Evolutionary conservation across 164 flowering plant genomes (phyloP).

Genomic region (Amborella trichopoda): DNA sequence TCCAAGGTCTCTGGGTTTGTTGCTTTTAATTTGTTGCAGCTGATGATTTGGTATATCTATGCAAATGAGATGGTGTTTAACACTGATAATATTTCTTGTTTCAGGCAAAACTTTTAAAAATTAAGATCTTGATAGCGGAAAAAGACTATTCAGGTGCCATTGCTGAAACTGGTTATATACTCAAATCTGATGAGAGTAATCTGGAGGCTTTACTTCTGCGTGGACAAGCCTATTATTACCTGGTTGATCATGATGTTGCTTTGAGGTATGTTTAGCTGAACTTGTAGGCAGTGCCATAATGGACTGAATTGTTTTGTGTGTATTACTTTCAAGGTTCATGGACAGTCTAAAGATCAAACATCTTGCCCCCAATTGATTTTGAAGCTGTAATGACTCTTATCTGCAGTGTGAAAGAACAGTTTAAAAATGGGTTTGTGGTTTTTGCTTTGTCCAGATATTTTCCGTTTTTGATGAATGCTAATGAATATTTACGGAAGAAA

Average conservation of each 20-base stretch:
- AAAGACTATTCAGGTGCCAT: conserved; percentile 79
- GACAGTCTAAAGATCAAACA: no score
- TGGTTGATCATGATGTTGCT: conserved; percentile 97
- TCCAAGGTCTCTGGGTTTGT: conserved; percentile 36
- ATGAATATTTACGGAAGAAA: no score
- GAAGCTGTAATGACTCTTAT: no score
- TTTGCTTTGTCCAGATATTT: no score
- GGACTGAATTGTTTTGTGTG: no score
- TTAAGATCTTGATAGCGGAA: conserved; percentile 47
- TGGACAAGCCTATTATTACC: conserved; percentile 93
- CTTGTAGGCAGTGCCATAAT: no score
- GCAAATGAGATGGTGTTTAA: not conserved
- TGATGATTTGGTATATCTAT: not conserved
- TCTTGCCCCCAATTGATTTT: no score
- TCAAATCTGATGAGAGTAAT: conserved; percentile 84
- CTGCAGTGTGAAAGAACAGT: no score
- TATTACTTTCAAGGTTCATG: no score
- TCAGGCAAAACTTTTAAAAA: conserved; percentile 81
- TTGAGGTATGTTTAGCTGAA: conserved; percentile 31
- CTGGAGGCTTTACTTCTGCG: conserved; percentile 81
- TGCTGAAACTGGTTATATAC: conserved; percentile 70
- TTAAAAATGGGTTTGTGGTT: no score
- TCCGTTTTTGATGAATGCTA: no score
- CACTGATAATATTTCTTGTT: conserved; percentile 1
- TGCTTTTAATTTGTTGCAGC: not conserved